Evolutionary conservation across 257 asterid genomes (phyloP).

Genomic region (Verbascum thapsus): DNA sequence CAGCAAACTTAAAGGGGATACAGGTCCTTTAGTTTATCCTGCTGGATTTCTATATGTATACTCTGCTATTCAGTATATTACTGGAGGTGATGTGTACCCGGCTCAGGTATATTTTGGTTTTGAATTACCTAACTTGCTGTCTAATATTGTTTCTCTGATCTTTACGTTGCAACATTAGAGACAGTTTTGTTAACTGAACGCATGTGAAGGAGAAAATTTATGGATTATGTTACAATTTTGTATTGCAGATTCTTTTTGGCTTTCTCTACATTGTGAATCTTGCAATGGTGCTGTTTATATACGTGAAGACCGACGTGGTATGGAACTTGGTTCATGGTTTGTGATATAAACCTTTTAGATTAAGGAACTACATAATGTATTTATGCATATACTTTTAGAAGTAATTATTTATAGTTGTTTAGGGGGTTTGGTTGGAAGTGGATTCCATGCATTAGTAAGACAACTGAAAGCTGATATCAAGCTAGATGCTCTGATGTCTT

Average conservation of each 20-base stretch:
- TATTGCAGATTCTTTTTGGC: conserved; percentile 82
- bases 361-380: too few relatives aligned
- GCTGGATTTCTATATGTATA: conserved; percentile 94
- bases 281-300: conserved; percentile 72
- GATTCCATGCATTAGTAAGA: too few relatives aligned
- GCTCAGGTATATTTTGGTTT: conserved; percentile 70
- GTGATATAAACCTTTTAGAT: neutral
- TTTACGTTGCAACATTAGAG: too few relatives aligned
- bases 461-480: too few relatives aligned
- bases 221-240: conserved; percentile 15
- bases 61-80: conserved; percentile 75
- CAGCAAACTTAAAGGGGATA: conserved; percentile 86
- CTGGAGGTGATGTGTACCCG: conserved; percentile 77
- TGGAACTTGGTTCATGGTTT: conserved; percentile 27
- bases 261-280: conserved; percentile 76
- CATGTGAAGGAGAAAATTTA: neutral
- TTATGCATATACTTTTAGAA: neutral
- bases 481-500: too few relatives aligned
- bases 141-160: too few relatives aligned
- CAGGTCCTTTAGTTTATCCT: conserved; percentile 96
- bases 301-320: conserved; percentile 88
- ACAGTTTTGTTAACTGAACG: too few relatives aligned
- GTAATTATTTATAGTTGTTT: neutral
- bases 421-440: too few relatives aligned
- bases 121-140: too few relatives aligned